These are phyloP conservation scores for Pythium catenulatum DNA, from an alignment of 352 stramenopile species.

Conservation along the genomic window DNA sequence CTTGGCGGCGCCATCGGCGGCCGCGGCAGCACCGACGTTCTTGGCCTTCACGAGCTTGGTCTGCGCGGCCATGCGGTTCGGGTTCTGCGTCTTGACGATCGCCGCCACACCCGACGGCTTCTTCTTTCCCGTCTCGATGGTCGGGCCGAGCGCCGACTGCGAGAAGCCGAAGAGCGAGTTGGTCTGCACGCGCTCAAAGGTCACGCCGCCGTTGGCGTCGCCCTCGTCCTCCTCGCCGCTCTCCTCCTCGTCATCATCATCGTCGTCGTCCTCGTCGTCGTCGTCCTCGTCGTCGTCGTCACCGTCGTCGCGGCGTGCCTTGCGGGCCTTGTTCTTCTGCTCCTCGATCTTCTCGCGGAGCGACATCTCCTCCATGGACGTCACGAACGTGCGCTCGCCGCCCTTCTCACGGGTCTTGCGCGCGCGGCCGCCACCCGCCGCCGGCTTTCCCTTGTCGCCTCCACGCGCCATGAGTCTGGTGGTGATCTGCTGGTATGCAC, in stretches of 20 bases:
- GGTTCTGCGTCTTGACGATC: conserved; percentile 91
- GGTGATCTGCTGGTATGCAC: too few relatives aligned
- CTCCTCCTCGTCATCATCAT: conserved; percentile 66
- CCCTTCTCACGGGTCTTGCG: conserved; percentile 85
- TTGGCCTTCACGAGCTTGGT: conserved; percentile 94
- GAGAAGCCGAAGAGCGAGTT: conserved; percentile 87
- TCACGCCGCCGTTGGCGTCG: conserved; percentile 74
- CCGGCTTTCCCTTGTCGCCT: conserved; percentile 77
- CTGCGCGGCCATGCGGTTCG: conserved; percentile 80
- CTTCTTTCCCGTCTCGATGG: conserved; percentile 78
- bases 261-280: conserved; percentile 74
- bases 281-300: conserved; percentile 66
- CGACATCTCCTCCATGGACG: conserved; percentile 90
- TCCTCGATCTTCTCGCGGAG: conserved; percentile 85
- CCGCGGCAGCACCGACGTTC: conserved; percentile 76
- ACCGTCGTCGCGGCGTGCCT: conserved; percentile 76
- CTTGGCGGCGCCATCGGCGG: conserved; percentile 70
- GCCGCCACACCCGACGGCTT: conserved; percentile 86
- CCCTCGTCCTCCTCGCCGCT: conserved; percentile 58
- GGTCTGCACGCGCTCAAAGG: conserved; percentile 87
- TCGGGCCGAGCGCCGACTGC: conserved; percentile 74
- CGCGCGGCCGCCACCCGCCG: conserved; percentile 66
- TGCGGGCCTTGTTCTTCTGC: conserved; percentile 82
- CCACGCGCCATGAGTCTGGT: conserved; percentile 45
- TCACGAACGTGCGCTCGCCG: conserved; percentile 87